These are phyloP conservation scores for Hanseniaspora guilliermondii DNA, from an alignment of 805 yeast genomes.

Conservation along the genomic window DNA sequence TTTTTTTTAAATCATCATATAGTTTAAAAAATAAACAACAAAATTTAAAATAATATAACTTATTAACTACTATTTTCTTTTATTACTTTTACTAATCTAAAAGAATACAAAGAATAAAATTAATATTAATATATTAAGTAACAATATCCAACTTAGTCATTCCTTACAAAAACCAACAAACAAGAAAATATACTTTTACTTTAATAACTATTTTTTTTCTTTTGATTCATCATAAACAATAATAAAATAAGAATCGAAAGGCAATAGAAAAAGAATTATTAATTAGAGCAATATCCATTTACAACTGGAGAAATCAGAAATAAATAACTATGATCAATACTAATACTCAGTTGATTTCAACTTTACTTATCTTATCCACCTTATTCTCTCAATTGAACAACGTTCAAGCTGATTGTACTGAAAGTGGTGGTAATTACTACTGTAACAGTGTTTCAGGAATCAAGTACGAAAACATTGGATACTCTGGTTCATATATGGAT, in stretches of 20 bases:
- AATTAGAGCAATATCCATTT: background rate
- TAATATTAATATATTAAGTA: background rate
- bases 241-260: background rate
- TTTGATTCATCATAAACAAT: too few species aligned
- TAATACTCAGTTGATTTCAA: constrained; percentile 7
- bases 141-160: constrained; percentile 23
- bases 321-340: background rate
- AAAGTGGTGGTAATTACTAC: constrained; percentile 67
- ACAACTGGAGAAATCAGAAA: background rate
- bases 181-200: background rate
- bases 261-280: background rate
- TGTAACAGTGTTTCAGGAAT: constrained; percentile 61
- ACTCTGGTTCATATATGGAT: constrained; percentile 68
- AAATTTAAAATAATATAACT: background rate
- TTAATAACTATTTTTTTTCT: background rate
- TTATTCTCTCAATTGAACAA: constrained; percentile 22
- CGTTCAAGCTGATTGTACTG: constrained; percentile 32
- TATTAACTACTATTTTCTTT: background rate
- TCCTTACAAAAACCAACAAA: constrained; percentile 17
- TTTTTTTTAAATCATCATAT: background rate
- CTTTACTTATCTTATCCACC: constrained; percentile 19
- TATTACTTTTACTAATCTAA: too few species aligned
- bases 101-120: background rate
- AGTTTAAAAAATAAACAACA: background rate
- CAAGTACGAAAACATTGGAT: constrained; percentile 62